Conservation (phyloP, 1,284 basidiomycete species). For the Tilletiaria anomala region DNA sequence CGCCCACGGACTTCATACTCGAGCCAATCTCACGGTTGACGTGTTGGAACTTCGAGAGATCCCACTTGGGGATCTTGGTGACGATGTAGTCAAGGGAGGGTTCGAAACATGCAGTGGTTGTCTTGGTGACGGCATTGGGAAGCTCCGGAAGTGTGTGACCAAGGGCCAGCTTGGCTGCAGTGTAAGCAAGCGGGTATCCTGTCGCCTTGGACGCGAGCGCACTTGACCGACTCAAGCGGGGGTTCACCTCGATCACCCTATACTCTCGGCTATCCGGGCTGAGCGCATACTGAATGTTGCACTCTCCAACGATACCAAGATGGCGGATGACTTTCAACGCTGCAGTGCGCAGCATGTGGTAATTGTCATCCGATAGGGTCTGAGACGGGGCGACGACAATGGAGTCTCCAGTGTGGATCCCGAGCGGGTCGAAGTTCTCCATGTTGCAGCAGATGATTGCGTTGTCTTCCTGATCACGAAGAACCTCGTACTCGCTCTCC, state of each 20-base stretch:
- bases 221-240: conserved; percentile 40
- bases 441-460: conserved; percentile 89
- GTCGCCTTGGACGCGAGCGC: conserved; percentile 98
- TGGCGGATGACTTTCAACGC: conserved; percentile 96
- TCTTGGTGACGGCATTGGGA: conserved; percentile 97
- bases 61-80: conserved; percentile 99
- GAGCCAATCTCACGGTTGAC: conserved; percentile 92
- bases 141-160: conserved; percentile 94
- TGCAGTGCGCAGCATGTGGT: conserved; percentile 95
- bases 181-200: conserved; percentile 97
- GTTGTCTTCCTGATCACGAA: conserved; percentile 79
- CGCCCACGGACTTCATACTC: conserved; percentile 97
- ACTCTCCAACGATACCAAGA: conserved; percentile 95
- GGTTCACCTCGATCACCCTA: conserved; percentile 62
- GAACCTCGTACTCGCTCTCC: conserved; percentile 97
- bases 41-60: conserved; percentile 91
- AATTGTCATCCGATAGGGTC: conserved; percentile 83
- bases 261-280: conserved; percentile 86
- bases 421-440: conserved; percentile 98
- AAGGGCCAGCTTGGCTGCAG: conserved; percentile 97
- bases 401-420: conserved; percentile 99
- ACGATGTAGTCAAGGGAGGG: conserved; percentile 99
- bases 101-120: conserved; percentile 97
- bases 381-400: conserved; percentile 98
- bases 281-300: conserved; percentile 96